phyloP scores from a whole-genome alignment of 2,329 filamentous ascomycete genomes.

The Aspergillus floridensis region DNA sequence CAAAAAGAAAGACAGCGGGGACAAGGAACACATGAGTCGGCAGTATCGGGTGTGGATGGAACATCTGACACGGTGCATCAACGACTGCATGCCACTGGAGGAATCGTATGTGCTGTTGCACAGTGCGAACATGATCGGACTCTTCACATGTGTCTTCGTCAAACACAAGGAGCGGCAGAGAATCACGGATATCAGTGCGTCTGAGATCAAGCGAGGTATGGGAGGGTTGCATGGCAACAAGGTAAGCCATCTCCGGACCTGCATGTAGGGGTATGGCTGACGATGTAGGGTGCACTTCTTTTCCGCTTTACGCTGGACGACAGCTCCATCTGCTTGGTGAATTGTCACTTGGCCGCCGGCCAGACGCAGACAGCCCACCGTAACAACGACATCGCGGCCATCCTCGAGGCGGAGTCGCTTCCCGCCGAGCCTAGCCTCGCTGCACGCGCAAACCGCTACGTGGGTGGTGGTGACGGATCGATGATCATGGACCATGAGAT shows the following conservation, averaged over 20 bases:
- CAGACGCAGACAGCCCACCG: conserved; percentile 86
- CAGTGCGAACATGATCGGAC: conserved; percentile 82
- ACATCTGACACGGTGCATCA: conserved; percentile 75
- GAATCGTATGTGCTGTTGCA: conserved; percentile 83
- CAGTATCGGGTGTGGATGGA: conserved; percentile 97
- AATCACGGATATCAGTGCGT: conserved; percentile 72
- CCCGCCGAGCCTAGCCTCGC: conserved; percentile 67
- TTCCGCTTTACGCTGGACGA: conserved; percentile 93
- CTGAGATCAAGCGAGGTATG: conserved; percentile 94
- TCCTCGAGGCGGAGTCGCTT: conserved; percentile 77
- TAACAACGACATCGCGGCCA: conserved; percentile 87
- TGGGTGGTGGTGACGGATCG: conserved; percentile 88
- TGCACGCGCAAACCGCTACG: conserved; percentile 71
- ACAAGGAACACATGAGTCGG: conserved; percentile 88
- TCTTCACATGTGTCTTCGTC: conserved; percentile 96
- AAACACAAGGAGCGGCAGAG: conserved; percentile 73
- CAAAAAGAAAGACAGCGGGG: conserved; percentile 76
- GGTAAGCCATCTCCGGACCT: conserved; percentile 35
- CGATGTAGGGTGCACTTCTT: conserved; percentile 69
- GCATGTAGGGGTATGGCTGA: background rate
- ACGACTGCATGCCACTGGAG: conserved; percentile 75
- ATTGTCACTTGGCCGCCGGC: conserved; percentile 93
- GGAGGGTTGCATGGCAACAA: conserved; percentile 95
- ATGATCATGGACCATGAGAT: conserved; percentile 97
- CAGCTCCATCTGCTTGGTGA: conserved; percentile 91